A percentile compares a stretch with the other conserved stretches of the same genome.
phyloP scores from a whole-genome alignment of 345 rosid species.

The Clausena lansium region DNA sequence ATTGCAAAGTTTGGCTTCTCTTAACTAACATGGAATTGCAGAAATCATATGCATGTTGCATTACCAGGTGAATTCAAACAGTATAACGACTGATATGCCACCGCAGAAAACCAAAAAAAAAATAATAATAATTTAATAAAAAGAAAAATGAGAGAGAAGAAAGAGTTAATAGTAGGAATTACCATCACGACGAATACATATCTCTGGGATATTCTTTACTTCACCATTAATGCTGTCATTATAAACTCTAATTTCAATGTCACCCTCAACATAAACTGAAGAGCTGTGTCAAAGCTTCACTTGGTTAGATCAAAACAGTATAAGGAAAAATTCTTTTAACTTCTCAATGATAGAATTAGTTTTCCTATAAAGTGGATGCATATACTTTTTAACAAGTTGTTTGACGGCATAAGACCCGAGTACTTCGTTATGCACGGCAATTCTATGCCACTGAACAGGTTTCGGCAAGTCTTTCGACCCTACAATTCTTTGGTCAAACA shows the following conservation, averaged over 20 bases:
- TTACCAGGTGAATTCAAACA: background rate
- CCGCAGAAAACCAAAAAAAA: background rate
- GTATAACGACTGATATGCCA: background rate
- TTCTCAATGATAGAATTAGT: constrained; percentile 1
- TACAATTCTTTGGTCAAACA: constrained; percentile 79
- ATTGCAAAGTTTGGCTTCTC: background rate
- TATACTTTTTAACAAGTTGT: constrained; percentile 82
- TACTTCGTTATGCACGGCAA: constrained; percentile 78
- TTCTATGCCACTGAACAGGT: constrained; percentile 97
- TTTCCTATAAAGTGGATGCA: constrained; percentile 5
- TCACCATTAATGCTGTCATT: constrained; percentile 84
- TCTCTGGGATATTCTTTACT: constrained; percentile 79
- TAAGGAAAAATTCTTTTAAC: background rate
- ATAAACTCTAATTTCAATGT: constrained; percentile 87
- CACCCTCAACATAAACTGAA: constrained; percentile 93
- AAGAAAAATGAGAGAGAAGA: background rate
- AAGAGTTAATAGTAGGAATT: constrained; percentile 17
- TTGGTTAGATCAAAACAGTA: constrained; percentile 16
- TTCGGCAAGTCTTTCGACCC: constrained; percentile 55
- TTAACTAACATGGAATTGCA: background rate
- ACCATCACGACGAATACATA: constrained; percentile 88
- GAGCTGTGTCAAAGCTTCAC: constrained; percentile 53
- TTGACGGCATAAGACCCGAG: constrained; percentile 86
- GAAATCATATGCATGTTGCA: background rate
- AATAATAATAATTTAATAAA: background rate